Evolutionary conservation across 2,329 filamentous ascomycete genomes (phyloP), one percentile per base, ranked within the genome.

Genomic region (Cytospora leucostoma): DNA sequence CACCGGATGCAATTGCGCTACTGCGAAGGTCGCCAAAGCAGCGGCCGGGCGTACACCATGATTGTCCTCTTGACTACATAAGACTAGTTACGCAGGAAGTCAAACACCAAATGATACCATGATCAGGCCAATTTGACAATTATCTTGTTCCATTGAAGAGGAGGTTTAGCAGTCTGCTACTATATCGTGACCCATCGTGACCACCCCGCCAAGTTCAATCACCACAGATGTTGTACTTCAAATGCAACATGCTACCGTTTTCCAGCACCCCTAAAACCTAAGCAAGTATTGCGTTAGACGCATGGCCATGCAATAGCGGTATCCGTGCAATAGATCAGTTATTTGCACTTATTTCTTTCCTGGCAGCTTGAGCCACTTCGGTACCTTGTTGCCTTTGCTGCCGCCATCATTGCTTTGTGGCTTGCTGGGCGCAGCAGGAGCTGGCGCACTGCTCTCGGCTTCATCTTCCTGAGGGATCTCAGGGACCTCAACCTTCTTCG

Each of bases 331-430:
- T 47, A 19, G 4, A 17, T 3, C 12, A 12, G 21, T 47, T 5
- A 10, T 11, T 11, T 5, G 7, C 2, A 21, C 33, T 77, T 73
- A 90, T 78, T 92, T 93, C 82, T 91, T 93, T 8, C 85, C 86
- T 35, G 87, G 80, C 61, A 89, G 76, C 74, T 90, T 90, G 49
- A 93, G 75, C 84, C 90, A 92, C 74, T 91, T 92, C 21, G 89
- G 89, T 64, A 82, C 65, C 68, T 80, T 81, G 74, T 81, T 83
- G 12, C 69, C 70, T 17, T 71, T 60, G 32, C 76, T 76, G 74
- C 66, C 78, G 70, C 67, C 68, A 54, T 66, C 68, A 65, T 70
- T 56, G 61, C 66, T 71, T 15, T 61, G 68, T 12, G 74, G 67
- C 61, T 72, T 74, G 15, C 71, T 68, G n/a, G 70, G 70, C 5